phyloP scores from a whole-genome alignment of 257 asterid species.

The Capsicum rhomboideum region DNA sequence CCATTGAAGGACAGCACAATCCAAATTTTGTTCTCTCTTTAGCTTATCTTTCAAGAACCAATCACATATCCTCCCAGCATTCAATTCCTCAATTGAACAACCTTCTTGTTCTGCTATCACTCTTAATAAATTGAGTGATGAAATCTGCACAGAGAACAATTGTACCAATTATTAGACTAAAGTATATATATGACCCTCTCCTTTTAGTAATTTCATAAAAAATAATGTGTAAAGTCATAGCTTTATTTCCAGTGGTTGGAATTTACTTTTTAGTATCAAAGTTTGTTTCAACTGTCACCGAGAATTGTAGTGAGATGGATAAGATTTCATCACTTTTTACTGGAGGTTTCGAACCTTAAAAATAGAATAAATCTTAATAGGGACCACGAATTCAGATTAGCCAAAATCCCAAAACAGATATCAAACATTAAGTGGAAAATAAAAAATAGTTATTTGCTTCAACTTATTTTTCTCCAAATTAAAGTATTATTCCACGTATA shows the following conservation, averaged over 20 bases:
- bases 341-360: too few species aligned
- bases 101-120: constrained; percentile 83
- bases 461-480: too few species aligned
- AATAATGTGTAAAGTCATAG: background rate
- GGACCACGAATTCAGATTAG: too few species aligned
- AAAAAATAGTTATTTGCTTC: too few species aligned
- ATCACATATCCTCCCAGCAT: constrained; percentile 76
- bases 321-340: too few species aligned
- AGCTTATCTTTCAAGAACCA: constrained; percentile 80
- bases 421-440: too few species aligned
- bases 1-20: constrained; percentile 70
- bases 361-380: too few species aligned
- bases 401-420: too few species aligned
- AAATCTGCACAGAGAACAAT: constrained; percentile 34
- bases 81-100: constrained; percentile 64
- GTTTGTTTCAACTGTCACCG: too few species aligned
- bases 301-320: too few species aligned
- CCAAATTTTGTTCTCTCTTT: constrained; percentile 66
- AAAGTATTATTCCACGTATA: too few species aligned
- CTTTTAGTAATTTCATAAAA: background rate
- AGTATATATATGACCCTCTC: background rate
- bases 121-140: constrained; percentile 65
- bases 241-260: background rate
- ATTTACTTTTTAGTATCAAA: too few species aligned
- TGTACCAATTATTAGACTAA: background rate